Base-by-base conservation (phyloP, 2,329 filamentous ascomycete species). In the Metarhizium album region DNA sequence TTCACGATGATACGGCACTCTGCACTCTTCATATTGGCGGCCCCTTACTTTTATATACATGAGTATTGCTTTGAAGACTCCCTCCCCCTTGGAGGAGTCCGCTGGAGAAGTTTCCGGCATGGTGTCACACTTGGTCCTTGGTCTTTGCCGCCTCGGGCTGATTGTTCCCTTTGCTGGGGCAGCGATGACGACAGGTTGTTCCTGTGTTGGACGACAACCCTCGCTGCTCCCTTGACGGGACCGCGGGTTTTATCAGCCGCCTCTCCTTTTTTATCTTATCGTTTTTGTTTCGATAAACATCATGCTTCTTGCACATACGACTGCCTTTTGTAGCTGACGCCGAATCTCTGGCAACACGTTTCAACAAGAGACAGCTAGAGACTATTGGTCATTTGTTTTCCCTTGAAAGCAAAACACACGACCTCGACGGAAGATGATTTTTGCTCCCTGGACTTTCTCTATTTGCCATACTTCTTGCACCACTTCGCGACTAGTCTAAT, bases 1-100 rank as follows among this genome's bases (percentile, higher is more conserved):
- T 54, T 64, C 52, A 68, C 55, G 65, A 67, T 56, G 64, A 62
- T 61, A 68, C 60, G 65, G 59, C 52, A 60, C 53, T 56, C 54
- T 46, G 48, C 52, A 22, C 24, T 33, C n/a, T 46, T 40, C 11
- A 40, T 14, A 43, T 24, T 24, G 40, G 40, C 40, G 40, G 22
- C 24, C 24, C 9, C 24, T 23, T 31, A 22, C 22, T 23, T 45
- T 29, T 42, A n/a, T 52, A 47, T 46, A 51, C n/a, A 48, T 40
- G 49, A 54, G 52, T 46, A 45, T 50, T 47, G 16, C n/a, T 13
- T 38, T 38, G 23, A 4, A 16, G 8, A 43, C 11, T 43, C 22
- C 22, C 40, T 8, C 11, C 8, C 20, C 20, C 22, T 43, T 43
- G 40, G 22, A 9, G 20, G 22, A 13, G 29, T n/a, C 3, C 9